phyloP scores from a whole-genome alignment of 1,284 basidiomycete genomes.

The Tylopilus sp. region DNA sequence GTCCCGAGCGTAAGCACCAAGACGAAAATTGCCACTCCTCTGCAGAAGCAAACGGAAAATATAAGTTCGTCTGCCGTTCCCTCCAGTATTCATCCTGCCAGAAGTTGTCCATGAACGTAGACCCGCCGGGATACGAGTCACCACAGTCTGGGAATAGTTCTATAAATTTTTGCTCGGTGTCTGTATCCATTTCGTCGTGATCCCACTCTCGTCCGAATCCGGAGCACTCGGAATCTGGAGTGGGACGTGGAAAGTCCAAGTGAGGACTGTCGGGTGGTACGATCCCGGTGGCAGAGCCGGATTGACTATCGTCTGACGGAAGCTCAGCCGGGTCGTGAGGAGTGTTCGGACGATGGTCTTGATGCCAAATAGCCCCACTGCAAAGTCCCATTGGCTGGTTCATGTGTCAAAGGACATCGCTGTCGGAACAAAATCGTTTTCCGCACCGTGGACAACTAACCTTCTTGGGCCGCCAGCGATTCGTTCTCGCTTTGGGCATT shows the following conservation, averaged over 20 bases:
- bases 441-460: constrained; percentile 7
- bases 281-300: no score
- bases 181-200: no score
- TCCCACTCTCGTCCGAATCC: no score
- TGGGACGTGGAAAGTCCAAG: no score
- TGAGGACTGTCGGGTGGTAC: no score
- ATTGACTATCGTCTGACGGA: no score
- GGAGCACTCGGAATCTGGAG: no score
- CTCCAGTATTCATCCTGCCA: background rate
- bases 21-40: constrained; percentile 2
- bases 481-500: constrained; percentile 4
- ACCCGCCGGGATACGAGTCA: no score
- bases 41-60: background rate
- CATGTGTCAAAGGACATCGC: constrained; percentile 4
- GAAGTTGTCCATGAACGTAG: constrained; percentile 5
- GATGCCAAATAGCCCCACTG: background rate
- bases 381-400: background rate
- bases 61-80: background rate
- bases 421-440: constrained; percentile 6
- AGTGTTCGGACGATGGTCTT: background rate
- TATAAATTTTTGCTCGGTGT: no score
- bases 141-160: no score
- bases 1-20: constrained; percentile 1
- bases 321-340: no score
- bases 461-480: background rate